Evolutionary conservation across 2,329 filamentous ascomycete genomes (phyloP).

Genomic region (Nemania serpens): DNA sequence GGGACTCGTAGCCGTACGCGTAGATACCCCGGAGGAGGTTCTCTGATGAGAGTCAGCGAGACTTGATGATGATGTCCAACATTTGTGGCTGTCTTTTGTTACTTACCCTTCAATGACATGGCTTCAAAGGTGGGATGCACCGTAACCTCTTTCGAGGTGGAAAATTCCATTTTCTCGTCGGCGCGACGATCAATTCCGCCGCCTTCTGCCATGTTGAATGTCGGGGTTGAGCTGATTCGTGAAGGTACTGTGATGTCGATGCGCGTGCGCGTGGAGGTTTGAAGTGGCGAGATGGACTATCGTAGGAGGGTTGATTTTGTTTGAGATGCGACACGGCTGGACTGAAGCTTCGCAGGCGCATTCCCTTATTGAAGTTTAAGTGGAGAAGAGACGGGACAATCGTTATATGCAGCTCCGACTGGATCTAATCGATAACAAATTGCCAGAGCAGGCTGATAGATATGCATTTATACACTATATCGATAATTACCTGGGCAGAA

Average conservation of each 20-base stretch:
- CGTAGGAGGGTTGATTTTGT: background rate
- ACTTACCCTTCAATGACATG: constrained; percentile 88
- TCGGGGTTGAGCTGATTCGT: background rate
- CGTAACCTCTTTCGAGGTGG: constrained; percentile 96
- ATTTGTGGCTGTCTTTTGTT: background rate
- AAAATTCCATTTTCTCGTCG: constrained; percentile 97
- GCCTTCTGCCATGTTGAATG: constrained; percentile 78
- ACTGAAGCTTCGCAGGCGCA: background rate
- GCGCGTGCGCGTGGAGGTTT: background rate
- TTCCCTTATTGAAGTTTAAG: constrained; percentile 11
- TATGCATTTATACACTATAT: background rate
- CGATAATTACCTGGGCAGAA: too few relatives aligned
- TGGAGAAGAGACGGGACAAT: too few relatives aligned
- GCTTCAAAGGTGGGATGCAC: constrained; percentile 93
- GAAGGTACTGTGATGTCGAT: background rate
- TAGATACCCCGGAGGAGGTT: constrained; percentile 97
- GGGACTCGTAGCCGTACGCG: constrained; percentile 97
- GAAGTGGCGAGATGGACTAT: background rate
- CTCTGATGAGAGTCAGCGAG: constrained; percentile 55
- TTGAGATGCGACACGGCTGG: constrained; percentile 4
- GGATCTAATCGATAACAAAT: background rate
- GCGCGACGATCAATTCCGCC: constrained; percentile 82
- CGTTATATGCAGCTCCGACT: background rate
- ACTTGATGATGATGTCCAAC: background rate
- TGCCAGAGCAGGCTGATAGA: background rate